A percentile compares a stretch with the other conserved stretches of the same genome.
Evolutionary conservation across 495 filamentous ascomycete species (phyloP).

Genomic region (Penicillium odoratum): DNA sequence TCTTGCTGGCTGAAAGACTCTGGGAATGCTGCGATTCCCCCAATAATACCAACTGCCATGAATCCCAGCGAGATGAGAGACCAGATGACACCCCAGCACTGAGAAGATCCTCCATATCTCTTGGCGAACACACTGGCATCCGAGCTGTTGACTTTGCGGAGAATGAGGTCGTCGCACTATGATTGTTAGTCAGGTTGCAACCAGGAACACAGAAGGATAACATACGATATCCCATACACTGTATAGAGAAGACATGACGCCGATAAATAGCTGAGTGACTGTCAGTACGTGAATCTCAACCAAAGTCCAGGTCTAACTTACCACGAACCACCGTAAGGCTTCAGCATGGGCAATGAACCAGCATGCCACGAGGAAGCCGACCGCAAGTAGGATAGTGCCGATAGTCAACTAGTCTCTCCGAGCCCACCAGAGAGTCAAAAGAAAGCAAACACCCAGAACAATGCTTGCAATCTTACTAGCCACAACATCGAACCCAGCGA

Average conservation of each 20-base stretch:
- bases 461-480: slow-evolving; percentile 77
- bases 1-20: slow-evolving; percentile 66
- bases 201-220: not conserved
- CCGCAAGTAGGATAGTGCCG: slow-evolving; percentile 63
- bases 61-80: slow-evolving; percentile 67
- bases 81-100: slow-evolving; percentile 83
- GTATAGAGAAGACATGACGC: slow-evolving; percentile 75
- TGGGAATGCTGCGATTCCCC: slow-evolving; percentile 73
- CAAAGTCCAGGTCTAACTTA: slow-evolving; percentile 24
- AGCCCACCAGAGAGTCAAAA: slow-evolving; percentile 79
- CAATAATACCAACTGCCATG: slow-evolving; percentile 70
- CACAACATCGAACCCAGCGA: slow-evolving; percentile 78
- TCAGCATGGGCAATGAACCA: slow-evolving; percentile 81
- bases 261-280: slow-evolving; percentile 61
- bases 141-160: slow-evolving; percentile 77
- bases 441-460: slow-evolving; percentile 67
- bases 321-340: slow-evolving; percentile 69
- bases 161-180: slow-evolving; percentile 78
- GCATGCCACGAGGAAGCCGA: slow-evolving; percentile 69
- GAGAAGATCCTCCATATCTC: slow-evolving; percentile 74
- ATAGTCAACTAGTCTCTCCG: slow-evolving; percentile 76
- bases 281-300: not conserved
- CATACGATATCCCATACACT: slow-evolving; percentile 83
- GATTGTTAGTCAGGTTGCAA: not conserved
- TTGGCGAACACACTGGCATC: slow-evolving; percentile 81